Evolutionary conservation across 108 stramenopile genomes (phyloP), one percentile per base, ranked within the genome.

Genomic region (Cyclotella atomus): DNA sequence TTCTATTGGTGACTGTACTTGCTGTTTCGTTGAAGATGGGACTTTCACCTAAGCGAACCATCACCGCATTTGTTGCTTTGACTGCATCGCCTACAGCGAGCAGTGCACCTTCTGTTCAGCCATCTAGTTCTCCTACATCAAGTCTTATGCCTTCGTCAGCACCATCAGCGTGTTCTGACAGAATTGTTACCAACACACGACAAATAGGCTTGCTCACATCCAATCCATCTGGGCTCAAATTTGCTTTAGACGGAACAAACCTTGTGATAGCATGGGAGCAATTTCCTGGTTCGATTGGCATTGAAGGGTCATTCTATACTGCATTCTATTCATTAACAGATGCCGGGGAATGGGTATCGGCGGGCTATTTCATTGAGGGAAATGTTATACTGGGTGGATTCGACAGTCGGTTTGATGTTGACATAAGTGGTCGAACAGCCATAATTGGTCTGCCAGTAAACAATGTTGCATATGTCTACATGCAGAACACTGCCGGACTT

Each of bases 171-270:
- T 68, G 67, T 28, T 52, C 67, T 17, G 15, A 33, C 67, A 55
- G 9, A 23, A 55, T 68, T 20, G 15, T 23, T 35, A 36, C 24
- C 4, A 68, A 68, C 12, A 50, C 19, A 19, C 44, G 59, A 32
- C 19, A 36, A 20, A 28, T 72, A 41, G 23, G 45, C 0, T 52
- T 52, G 47, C 71, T 62, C 25, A 17, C 15, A 17, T 2, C 12
- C 38, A 43, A 72, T 49, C 16, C 59, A 36, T 21, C 35, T 24
- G 41, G 24, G 7, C 34, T 45, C 29, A 52, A 53, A 19, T 16
- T 36, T 52, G 71, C 71, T 7, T 25, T 72, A 29, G 71, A 72
- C 43, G 71, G 71, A 19, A 61, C 27, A 33, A 72, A 72, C 43
- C 25, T 72, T n/a, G 71, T 72, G n/a, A n/a, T 72, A 5, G 71